A percentile compares a stretch with the other conserved stretches of the same genome.
Evolutionary conservation across 176 grass and related monocot species (phyloP).

Genomic region (Miscanthus lutarioriparius): DNA sequence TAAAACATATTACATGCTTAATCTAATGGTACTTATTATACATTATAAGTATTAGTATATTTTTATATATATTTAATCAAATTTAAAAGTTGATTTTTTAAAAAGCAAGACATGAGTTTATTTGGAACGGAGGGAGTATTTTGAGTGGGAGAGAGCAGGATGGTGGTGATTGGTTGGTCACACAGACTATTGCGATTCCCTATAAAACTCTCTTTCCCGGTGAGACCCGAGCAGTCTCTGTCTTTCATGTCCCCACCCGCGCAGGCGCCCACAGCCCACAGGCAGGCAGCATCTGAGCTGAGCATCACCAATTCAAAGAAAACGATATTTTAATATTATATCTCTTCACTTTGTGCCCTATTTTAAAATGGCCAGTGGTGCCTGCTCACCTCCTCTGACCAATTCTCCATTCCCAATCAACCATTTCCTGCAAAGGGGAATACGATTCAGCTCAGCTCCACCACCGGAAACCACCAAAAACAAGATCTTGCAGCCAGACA

Average conservation of each 20-base stretch:
- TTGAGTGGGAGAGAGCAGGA: too few relatives aligned
- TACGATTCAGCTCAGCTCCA: slow-evolving; percentile 24
- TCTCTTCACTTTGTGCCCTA: neutral
- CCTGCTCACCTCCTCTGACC: neutral
- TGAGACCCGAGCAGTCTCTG: neutral
- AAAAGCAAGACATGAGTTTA: too few relatives aligned
- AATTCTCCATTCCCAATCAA: neutral
- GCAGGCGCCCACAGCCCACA: neutral
- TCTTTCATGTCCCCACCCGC: neutral
- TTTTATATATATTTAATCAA: too few relatives aligned
- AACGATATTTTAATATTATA: neutral
- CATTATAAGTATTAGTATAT: too few relatives aligned
- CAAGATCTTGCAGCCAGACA: neutral
- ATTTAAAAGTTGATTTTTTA: too few relatives aligned
- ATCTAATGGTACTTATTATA: too few relatives aligned
- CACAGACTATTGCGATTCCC: neutral
- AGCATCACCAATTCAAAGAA: neutral
- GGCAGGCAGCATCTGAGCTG: neutral
- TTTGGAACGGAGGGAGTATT: too few relatives aligned
- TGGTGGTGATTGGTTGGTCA: neutral
- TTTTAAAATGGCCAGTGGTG: too few relatives aligned
- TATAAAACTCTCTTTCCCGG: neutral
- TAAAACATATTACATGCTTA: too few relatives aligned
- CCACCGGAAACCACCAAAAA: neutral
- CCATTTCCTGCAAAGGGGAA: slow-evolving; percentile 14